Percentiles rank a stretch among this genome's conserved stretches.
Evolutionary conservation across 345 rosid genomes (phyloP).

Genomic region (Eucalyptus decipiens): DNA sequence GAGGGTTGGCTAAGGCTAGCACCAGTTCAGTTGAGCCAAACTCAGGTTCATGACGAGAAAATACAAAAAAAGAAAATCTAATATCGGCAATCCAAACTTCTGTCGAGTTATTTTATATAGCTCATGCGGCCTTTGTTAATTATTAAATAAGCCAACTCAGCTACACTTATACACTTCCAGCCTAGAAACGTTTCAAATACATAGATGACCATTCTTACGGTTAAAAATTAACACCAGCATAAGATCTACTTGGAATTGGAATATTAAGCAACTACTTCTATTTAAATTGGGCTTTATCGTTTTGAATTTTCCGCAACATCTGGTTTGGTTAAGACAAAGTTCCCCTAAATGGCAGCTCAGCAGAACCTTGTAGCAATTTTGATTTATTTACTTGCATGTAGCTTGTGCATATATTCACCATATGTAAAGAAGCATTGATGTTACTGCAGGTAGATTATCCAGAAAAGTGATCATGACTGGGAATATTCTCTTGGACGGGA

Average conservation of each 20-base stretch:
- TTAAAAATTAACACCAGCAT: neutral
- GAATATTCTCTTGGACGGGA: conserved; percentile 76
- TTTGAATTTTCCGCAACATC: neutral
- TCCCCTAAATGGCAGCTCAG: neutral
- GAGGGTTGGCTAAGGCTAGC: neutral
- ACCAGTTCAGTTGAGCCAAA: neutral
- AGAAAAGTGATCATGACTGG: conserved; percentile 96
- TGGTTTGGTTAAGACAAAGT: neutral
- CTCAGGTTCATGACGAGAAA: neutral
- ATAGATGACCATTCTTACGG: neutral
- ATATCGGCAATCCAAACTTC: neutral
- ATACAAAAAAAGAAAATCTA: neutral
- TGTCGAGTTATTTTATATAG: neutral
- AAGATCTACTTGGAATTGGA: neutral
- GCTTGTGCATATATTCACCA: neutral
- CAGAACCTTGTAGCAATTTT: neutral
- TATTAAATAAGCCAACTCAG: neutral
- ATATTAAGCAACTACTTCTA: neutral
- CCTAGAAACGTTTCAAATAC: neutral
- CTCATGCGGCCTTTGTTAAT: neutral
- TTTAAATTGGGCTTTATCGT: neutral
- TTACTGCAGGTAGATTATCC: conserved; percentile 74
- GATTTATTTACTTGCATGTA: neutral
- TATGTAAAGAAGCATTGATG: neutral
- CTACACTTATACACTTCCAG: neutral